A percentile compares a stretch with the other conserved stretches of the same genome.
Evolutionary conservation across 352 stramenopile species (phyloP).

Genomic region (Globisporangium okanoganense): DNA sequence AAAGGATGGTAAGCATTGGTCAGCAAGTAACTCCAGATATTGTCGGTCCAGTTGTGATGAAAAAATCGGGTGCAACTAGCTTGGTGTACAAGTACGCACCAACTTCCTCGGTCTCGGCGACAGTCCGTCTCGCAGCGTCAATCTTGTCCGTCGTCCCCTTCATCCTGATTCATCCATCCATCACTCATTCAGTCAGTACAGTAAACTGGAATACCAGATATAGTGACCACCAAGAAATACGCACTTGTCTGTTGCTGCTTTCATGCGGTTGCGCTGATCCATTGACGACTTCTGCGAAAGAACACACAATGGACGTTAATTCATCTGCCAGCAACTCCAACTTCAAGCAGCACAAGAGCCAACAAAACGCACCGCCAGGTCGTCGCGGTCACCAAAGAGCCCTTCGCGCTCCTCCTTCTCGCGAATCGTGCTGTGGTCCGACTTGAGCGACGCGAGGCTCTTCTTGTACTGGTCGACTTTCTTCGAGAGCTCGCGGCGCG

Average conservation of each 20-base stretch:
- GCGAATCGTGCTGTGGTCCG: slow-evolving; percentile 77
- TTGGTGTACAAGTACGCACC: slow-evolving; percentile 42
- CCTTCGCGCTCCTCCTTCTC: slow-evolving; percentile 83
- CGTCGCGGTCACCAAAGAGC: slow-evolving; percentile 77
- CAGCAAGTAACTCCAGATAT: neutral
- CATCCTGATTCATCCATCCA: slow-evolving; percentile 38
- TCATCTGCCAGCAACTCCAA: neutral
- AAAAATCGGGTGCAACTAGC: too few species aligned
- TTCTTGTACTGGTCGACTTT: slow-evolving; percentile 91
- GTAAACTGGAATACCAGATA: neutral
- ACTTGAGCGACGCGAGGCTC: slow-evolving; percentile 73
- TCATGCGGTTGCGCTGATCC: slow-evolving; percentile 76
- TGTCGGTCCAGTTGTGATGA: too few species aligned
- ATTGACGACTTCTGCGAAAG: slow-evolving; percentile 42
- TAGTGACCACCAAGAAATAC: slow-evolving; percentile 5
- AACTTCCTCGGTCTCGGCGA: slow-evolving; percentile 85
- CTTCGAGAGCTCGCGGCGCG: slow-evolving; percentile 82
- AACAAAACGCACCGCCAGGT: slow-evolving; percentile 34
- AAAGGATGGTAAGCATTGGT: neutral
- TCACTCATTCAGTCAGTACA: neutral
- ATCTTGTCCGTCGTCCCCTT: slow-evolving; percentile 82
- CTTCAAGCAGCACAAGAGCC: neutral
- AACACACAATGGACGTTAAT: neutral
- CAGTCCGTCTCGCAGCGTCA: slow-evolving; percentile 70
- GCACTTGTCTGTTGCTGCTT: slow-evolving; percentile 79